Evolutionary conservation across 2,329 filamentous ascomycete genomes (phyloP), one percentile per base, ranked within the genome.

Genomic region (Fusarium paranaense): DNA sequence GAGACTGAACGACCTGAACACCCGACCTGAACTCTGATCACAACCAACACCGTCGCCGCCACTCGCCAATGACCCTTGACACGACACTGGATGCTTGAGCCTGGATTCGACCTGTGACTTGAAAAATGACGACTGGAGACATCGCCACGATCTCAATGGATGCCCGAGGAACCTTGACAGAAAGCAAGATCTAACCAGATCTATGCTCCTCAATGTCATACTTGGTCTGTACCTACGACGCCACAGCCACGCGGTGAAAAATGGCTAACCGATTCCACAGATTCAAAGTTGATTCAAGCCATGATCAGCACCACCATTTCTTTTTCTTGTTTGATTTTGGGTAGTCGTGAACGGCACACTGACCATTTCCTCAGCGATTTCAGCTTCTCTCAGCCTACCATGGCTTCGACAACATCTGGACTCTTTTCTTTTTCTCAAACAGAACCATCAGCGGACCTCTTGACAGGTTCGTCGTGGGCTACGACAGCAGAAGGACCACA

Each of bases 401-500:
- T 90, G 83, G 81, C 86, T 78, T 82, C 86, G 78, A 84, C 80
- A 82, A 80, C 86, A 66, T 83, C 83, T 75, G 86, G 86, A 81
- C 85, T 89, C 81, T 89, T 89, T 87, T 85, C 87, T 83, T 89
- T 87, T 83, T 86, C 86, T 86, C 88, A 89, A 80, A 87, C 88
- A 87, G 88, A 87, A 88, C 87, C 87, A 85, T 84, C 87, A 81
- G 77, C 86, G 80, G 88, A 89, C 85, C 86, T 88, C 81, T 84
- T 89, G 70, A 82, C 82, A 78, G 85, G 87, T 84, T 85, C 87
- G 80, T 84, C 87, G 79, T 90, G 89, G 89, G 88, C 86, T 77
- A 80, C 86, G 80, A 83, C 87, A 85, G 83, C 83, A 85, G 89
- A 90, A 87, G 88, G 87, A 79, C 78, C 87, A 88, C 89, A 90